Base-by-base conservation (phyloP, 192 early-diverging fungal species). In the Anaeromyces robustus region DNA sequence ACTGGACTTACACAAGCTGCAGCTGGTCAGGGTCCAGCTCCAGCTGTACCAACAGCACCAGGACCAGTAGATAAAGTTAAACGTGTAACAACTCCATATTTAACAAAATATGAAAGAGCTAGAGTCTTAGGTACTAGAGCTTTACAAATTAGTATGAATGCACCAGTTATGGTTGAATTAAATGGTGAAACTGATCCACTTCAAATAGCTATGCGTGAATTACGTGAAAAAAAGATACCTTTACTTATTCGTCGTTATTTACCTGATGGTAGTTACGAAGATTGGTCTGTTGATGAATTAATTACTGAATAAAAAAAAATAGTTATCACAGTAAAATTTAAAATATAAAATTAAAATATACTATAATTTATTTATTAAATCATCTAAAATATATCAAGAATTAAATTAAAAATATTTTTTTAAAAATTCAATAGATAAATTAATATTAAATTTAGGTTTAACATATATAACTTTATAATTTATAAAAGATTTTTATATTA, bases 51-150 rank as follows among this genome's bases (percentile, higher is more conserved):
- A n/a, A 14, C 30, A 29, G 83, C 80, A 28, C 83, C 86, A 52
- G 81, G 82, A 3, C 83, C 86, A n/a, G 87, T 90, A 39, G 83
- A 88, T n/a, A 92, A 92, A 83, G 94, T 88, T 29, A 68, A 96
- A 83, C 92, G 92, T 82, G 92, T 94, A 78, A 98, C 97, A 17
- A 98, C 97, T 29, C 96, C 97, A 32, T 99, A 97, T 86, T 95
- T 99, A 95, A 99, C 97, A 79, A 98, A 97, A 84, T 99, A 99
- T 87, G 97, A 99, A 86, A 93, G 94, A 77, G 93, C 94, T 77
- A 89, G 94, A 84, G 90, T 95, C 80, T 86, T 96, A 52, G 95
- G 95, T 59, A 95, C 96, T 17, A 91, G 97, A 30, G 97, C 97
- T 7, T 90, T 98, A 83, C 96, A 99, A 85, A 96, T 99, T 82